Base-by-base conservation (phyloP, 2,329 filamentous ascomycete genomes). In the Cladosporium sp. region DNA sequence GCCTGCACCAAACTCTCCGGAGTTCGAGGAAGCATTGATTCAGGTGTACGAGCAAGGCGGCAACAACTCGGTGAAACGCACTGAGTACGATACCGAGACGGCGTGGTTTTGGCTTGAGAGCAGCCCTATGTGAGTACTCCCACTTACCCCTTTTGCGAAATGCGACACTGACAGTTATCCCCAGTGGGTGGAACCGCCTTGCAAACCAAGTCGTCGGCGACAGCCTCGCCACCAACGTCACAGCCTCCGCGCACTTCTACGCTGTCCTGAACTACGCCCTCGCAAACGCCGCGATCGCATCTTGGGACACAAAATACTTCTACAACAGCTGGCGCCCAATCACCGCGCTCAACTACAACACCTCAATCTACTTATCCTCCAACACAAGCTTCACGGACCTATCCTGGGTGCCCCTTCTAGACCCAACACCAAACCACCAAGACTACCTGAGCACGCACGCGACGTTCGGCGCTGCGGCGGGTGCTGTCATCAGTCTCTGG, bases 401-500 rank as follows among this genome's bases (percentile, higher is more conserved):
- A 1, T 43, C 43, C 38, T 64, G 58, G 58, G 59, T 55, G 2
- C 62, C 61, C n/a, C 51, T 62, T 8, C 51, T 64, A 12, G 53
- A 46, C 18, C 52, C 52, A 7, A 64, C 61, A 15, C 60, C 60
- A 2, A 62, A 56, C 36, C 60, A 64, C 36, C 58, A 59, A 20
- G 61, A 64, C n/a, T 62, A 64, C 29, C 51, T 57, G 12, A 59
- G 58, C 7, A 63, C 62, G 4, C 60, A 63, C 41, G 58, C 62
- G 2, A 59, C 56, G 2, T 64, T 62, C 43, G 60, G 61, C 13
- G 58, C 53, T 4, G 60, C 62, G 19, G 62, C 58, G 5, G 56
- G 57, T 2, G 54, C 58, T n/a, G 56, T 60, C 11, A 57, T 64
- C 18, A 53, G 51, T 20, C 48, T 52, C 13, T 61, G 53, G 49